Conservation (phyloP, 169 alveolate genomes). For the Babesia bovis region DNA sequence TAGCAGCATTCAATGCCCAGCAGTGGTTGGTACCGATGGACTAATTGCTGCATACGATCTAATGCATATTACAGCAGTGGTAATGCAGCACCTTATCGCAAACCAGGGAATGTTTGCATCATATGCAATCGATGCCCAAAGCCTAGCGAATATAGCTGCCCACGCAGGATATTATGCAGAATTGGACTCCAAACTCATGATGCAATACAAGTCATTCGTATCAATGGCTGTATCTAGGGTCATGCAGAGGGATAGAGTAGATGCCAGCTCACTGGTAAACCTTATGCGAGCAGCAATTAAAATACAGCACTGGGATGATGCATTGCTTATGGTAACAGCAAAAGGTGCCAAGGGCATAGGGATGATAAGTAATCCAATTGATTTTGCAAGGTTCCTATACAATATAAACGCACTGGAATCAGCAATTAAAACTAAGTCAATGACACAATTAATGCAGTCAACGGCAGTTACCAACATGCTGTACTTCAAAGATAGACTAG, state of each 20-base stretch:
- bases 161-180: conserved; percentile 15
- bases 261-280: conserved; percentile 8
- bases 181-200: neutral
- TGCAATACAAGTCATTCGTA: neutral
- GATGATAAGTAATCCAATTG: conserved; percentile 16
- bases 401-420: conserved; percentile 1
- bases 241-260: conserved; percentile 18
- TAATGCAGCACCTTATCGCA: conserved; percentile 1
- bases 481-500: conserved; percentile 1
- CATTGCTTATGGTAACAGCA: conserved; percentile 12
- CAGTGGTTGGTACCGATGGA: neutral
- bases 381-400: conserved; percentile 9
- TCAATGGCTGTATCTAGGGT: neutral
- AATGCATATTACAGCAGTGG: neutral
- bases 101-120: neutral
- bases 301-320: neutral
- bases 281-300: conserved; percentile 18
- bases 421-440: too few species aligned
- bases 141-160: conserved; percentile 8
- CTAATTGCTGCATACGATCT: neutral
- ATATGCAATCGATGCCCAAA: neutral
- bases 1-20: neutral
- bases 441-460: neutral
- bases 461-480: conserved; percentile 23
- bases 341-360: neutral